Percentiles rank a stretch among this genome's conserved stretches.
phyloP scores from a whole-genome alignment of 139 green algal species.

The Raphidocelis subcapitata region DNA sequence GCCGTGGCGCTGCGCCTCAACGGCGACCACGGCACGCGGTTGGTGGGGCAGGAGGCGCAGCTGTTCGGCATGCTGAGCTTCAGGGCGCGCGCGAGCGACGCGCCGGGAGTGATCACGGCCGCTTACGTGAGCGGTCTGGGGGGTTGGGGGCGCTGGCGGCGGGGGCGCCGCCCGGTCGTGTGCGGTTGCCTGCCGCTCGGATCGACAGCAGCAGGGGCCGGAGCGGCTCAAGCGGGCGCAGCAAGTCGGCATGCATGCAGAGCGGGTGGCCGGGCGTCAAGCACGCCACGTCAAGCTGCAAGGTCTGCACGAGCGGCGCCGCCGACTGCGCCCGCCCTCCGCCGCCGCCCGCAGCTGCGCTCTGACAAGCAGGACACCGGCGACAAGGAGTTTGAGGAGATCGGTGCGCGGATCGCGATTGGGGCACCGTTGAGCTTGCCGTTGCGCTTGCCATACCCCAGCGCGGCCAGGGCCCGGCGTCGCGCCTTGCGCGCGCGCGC shows the following conservation, averaged over 20 bases:
- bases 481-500: too few relatives aligned
- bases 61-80: slow-evolving; percentile 1
- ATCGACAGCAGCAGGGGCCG: not conserved
- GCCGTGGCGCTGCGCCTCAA: not conserved
- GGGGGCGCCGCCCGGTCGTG: too few relatives aligned
- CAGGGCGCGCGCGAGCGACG: not conserved
- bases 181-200: not conserved
- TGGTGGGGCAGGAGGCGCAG: not conserved
- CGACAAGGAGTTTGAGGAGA: too few relatives aligned
- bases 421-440: too few relatives aligned
- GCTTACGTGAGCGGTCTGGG: not conserved
- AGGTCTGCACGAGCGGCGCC: too few relatives aligned
- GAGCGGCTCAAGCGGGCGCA: not conserved
- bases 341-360: too few relatives aligned
- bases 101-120: not conserved
- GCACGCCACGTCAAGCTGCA: not conserved
- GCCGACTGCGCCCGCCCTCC: too few relatives aligned
- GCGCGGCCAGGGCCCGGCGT: too few relatives aligned
- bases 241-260: not conserved
- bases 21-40: not conserved
- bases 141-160: too few relatives aligned
- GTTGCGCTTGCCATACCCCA: too few relatives aligned
- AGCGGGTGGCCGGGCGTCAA: not conserved
- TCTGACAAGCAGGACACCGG: too few relatives aligned
- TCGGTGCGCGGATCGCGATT: too few relatives aligned